Evolutionary conservation across 2,329 filamentous ascomycete species (phyloP).

Genomic region (Botrytis hyacinthi): DNA sequence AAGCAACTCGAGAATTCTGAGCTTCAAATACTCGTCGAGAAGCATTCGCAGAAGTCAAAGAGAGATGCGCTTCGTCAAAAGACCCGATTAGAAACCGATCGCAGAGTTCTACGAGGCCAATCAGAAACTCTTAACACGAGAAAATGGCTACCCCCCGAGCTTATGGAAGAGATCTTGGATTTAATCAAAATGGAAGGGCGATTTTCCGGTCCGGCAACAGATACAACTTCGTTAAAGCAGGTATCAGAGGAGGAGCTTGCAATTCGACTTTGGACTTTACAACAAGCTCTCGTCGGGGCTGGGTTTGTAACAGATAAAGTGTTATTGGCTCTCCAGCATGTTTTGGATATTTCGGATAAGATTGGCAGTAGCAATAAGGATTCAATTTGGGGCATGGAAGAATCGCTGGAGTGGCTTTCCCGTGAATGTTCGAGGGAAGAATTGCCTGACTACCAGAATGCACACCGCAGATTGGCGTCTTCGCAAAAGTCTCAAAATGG

Average conservation of each 20-base stretch:
- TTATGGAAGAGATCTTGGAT: constrained; percentile 74
- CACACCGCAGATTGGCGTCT: constrained; percentile 32
- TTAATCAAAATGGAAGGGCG: constrained; percentile 66
- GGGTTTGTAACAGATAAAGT: constrained; percentile 66
- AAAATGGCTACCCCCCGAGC: constrained; percentile 77
- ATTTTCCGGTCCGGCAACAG: constrained; percentile 44
- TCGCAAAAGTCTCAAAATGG: constrained; percentile 36
- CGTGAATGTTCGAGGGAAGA: constrained; percentile 67
- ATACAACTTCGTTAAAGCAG: constrained; percentile 47
- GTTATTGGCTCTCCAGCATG: constrained; percentile 61
- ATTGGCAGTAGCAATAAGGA: constrained; percentile 58
- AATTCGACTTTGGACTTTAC: constrained; percentile 79
- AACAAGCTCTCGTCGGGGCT: constrained; percentile 66
- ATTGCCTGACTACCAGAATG: constrained; percentile 67
- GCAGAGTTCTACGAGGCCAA: constrained; percentile 75
- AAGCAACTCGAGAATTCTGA: constrained; percentile 86
- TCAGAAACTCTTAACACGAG: constrained; percentile 68
- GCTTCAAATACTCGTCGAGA: constrained; percentile 83
- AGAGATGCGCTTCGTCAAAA: constrained; percentile 77
- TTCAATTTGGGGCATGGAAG: constrained; percentile 79
- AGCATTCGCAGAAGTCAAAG: constrained; percentile 73
- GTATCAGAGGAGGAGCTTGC: constrained; percentile 74
- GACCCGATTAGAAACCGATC: constrained; percentile 78
- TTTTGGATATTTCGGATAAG: constrained; percentile 65
- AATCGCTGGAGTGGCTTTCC: constrained; percentile 88